phyloP scores from a whole-genome alignment of 495 filamentous ascomycete genomes.

The Penicillium waksmanii region DNA sequence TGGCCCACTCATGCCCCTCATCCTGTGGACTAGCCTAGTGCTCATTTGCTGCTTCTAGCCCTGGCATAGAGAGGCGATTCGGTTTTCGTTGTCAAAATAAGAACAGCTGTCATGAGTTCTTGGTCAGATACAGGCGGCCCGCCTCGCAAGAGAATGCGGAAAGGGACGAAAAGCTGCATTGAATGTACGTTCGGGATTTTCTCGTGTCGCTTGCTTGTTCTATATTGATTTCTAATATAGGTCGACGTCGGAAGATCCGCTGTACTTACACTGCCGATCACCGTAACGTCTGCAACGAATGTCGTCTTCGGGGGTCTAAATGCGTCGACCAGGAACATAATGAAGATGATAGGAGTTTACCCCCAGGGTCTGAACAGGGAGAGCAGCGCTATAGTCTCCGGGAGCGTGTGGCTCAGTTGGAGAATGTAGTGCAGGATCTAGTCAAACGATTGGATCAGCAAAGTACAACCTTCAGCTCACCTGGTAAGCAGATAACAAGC shows the following conservation, averaged over 20 bases:
- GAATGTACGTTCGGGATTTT: slow-evolving; percentile 35
- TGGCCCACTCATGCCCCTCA: not conserved
- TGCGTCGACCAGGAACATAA: slow-evolving; percentile 41
- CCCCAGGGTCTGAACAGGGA: slow-evolving; percentile 13
- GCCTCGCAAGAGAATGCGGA: slow-evolving; percentile 43
- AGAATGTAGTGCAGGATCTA: slow-evolving; percentile 37
- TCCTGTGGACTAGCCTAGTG: not conserved
- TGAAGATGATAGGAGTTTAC: slow-evolving; percentile 13
- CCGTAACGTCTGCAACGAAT: slow-evolving; percentile 41
- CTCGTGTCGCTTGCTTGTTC: not conserved
- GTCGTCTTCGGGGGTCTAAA: slow-evolving; percentile 34
- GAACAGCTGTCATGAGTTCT: slow-evolving; percentile 16
- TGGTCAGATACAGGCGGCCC: slow-evolving; percentile 31
- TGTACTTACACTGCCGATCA: slow-evolving; percentile 38
- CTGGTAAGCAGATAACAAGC: slow-evolving; percentile 3
- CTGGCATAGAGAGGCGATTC: not conserved
- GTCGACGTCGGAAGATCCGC: slow-evolving; percentile 46
- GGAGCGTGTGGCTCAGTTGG: slow-evolving; percentile 42
- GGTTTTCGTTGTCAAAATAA: not conserved
- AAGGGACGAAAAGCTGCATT: slow-evolving; percentile 45
- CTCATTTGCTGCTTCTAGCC: not conserved
- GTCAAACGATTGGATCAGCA: slow-evolving; percentile 29
- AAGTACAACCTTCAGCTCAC: slow-evolving; percentile 5
- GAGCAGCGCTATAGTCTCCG: slow-evolving; percentile 42
- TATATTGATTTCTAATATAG: slow-evolving; percentile 18